A percentile compares a stretch with the other conserved stretches of the same genome.
phyloP scores from a whole-genome alignment of 2,329 filamentous ascomycete species.

The Ophiostoma quercus region DNA sequence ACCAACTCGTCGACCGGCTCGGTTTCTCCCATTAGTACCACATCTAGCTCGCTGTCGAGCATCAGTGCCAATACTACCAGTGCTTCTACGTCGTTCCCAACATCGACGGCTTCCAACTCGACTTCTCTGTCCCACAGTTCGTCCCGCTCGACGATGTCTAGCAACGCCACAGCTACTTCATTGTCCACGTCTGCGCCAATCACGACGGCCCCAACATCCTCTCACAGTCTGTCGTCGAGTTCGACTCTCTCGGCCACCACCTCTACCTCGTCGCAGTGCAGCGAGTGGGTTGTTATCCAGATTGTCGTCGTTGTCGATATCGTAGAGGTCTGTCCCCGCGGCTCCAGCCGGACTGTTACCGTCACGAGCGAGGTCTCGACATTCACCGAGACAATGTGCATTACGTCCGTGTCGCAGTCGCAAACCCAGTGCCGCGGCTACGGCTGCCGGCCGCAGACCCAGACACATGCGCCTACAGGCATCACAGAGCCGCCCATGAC shows the following conservation, averaged over 20 bases:
- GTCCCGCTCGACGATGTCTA: neutral
- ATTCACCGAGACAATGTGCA: slow-evolving; percentile 21
- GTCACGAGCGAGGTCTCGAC: slow-evolving; percentile 21
- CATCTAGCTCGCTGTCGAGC: slow-evolving; percentile 8
- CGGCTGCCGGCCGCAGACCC: slow-evolving; percentile 16
- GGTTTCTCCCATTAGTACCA: neutral
- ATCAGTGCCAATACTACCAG: neutral
- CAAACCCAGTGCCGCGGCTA: slow-evolving; percentile 19
- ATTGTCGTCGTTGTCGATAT: slow-evolving; percentile 24
- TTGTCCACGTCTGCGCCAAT: neutral
- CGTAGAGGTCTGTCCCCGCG: slow-evolving; percentile 22
- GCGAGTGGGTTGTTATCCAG: slow-evolving; percentile 21
- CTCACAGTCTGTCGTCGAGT: neutral
- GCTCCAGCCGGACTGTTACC: slow-evolving; percentile 10
- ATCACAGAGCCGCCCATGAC: neutral
- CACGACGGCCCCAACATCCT: neutral
- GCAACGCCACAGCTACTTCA: neutral
- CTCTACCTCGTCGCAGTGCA: slow-evolving; percentile 12
- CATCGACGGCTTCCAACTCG: neutral
- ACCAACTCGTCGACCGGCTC: neutral
- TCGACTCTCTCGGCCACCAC: neutral
- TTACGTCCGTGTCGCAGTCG: neutral
- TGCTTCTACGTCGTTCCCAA: neutral
- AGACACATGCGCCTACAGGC: neutral
- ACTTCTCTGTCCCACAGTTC: neutral